These are phyloP conservation scores for Pythium plurisporium DNA, from an alignment of 352 stramenopile genomes.

Conservation along the genomic window DNA sequence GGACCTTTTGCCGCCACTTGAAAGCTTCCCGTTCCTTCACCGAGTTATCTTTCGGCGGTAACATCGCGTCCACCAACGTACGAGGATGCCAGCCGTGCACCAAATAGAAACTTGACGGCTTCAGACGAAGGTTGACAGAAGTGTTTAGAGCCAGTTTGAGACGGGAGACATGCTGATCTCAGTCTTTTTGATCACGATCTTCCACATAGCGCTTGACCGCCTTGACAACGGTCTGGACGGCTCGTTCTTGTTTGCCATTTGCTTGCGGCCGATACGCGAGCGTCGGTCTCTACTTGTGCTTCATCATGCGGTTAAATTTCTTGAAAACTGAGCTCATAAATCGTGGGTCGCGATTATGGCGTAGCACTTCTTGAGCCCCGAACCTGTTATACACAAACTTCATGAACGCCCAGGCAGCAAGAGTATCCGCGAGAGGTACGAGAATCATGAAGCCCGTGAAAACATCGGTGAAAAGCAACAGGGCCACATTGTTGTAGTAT, in stretches of 20 bases:
- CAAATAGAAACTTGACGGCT: conserved; percentile 11
- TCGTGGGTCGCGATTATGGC: conserved; percentile 13
- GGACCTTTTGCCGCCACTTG: not conserved
- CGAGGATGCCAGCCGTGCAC: conserved; percentile 14
- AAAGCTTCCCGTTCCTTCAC: not conserved
- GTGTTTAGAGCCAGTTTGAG: conserved; percentile 23
- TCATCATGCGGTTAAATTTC: conserved; percentile 15
- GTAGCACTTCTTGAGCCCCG: conserved; percentile 6
- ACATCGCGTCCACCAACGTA: not conserved
- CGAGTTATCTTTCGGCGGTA: conserved; percentile 1
- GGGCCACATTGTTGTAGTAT: not conserved
- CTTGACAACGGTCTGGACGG: conserved; percentile 11
- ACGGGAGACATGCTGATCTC: conserved; percentile 11
- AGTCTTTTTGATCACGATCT: conserved; percentile 12
- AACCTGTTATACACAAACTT: conserved; percentile 9
- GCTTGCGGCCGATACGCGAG: conserved; percentile 13
- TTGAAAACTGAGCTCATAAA: conserved; percentile 11
- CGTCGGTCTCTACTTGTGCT: conserved; percentile 5
- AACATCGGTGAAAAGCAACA: not conserved
- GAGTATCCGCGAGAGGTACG: not conserved
- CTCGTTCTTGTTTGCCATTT: conserved; percentile 12
- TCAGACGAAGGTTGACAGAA: not conserved
- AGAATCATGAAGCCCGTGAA: conserved; percentile 3
- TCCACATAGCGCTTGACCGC: conserved; percentile 14
- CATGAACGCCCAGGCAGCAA: conserved; percentile 17